phyloP scores from a whole-genome alignment of 1,284 basidiomycete genomes.

The Fomes fomentarius region DNA sequence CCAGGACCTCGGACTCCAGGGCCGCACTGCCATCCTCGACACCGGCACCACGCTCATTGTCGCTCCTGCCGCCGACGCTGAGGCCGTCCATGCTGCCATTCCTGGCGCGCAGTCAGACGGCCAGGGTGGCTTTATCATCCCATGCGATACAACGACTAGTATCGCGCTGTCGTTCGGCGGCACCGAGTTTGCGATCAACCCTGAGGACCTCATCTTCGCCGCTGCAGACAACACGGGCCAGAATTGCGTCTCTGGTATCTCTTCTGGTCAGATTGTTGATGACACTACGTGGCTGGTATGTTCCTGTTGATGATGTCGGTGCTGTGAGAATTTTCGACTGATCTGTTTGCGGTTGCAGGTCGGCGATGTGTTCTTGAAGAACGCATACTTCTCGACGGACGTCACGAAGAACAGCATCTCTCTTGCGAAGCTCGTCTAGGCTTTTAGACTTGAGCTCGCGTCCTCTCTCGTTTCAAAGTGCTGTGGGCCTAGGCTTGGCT shows the following conservation, averaged over 20 bases:
- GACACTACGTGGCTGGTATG: conserved; percentile 75
- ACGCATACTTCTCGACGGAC: conserved; percentile 79
- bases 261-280: conserved; percentile 63
- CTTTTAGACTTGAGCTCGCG: conserved; percentile 22
- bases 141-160: conserved; percentile 69
- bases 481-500: neutral
- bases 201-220: conserved; percentile 72
- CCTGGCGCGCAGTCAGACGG: conserved; percentile 62
- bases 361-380: conserved; percentile 79
- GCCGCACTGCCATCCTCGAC: conserved; percentile 78
- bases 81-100: conserved; percentile 60
- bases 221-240: conserved; percentile 71
- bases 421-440: conserved; percentile 51
- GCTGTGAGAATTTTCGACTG: conserved; percentile 2
- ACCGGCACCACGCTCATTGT: conserved; percentile 78
- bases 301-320: conserved; percentile 12
- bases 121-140: conserved; percentile 75
- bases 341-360: conserved; percentile 44
- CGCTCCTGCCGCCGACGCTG: conserved; percentile 61
- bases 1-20: conserved; percentile 50
- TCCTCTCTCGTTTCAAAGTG: conserved; percentile 2
- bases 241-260: conserved; percentile 77
- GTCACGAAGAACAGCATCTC: conserved; percentile 69
- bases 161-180: conserved; percentile 76
- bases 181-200: conserved; percentile 62